Percentiles rank a stretch among this genome's conserved stretches.
phyloP scores from a whole-genome alignment of 257 asterid genomes.

The Nicotiana noctiflora region DNA sequence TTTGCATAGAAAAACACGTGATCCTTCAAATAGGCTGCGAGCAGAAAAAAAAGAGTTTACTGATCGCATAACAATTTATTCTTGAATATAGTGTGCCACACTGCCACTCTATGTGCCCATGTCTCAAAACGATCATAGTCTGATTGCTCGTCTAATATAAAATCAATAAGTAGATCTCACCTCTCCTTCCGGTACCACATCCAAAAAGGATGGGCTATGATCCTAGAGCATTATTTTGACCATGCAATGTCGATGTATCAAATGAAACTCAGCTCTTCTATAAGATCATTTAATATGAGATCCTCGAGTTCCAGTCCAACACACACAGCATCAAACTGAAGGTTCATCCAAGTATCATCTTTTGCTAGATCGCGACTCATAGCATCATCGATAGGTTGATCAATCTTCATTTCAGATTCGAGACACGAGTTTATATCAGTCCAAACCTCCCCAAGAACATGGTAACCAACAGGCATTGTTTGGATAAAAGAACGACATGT shows the following conservation, averaged over 20 bases:
- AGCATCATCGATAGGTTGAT: slow-evolving; percentile 43
- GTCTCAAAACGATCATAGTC: too few species aligned
- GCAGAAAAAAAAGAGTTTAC: too few species aligned
- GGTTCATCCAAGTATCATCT: slow-evolving; percentile 62
- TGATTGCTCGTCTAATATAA: too few species aligned
- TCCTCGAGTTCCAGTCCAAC: slow-evolving; percentile 65
- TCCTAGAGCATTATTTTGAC: too few species aligned
- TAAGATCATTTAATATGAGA: slow-evolving; percentile 55
- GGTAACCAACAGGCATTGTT: slow-evolving; percentile 52
- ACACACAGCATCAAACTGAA: slow-evolving; percentile 67
- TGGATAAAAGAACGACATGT: slow-evolving; percentile 41
- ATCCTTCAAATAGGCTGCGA: too few species aligned
- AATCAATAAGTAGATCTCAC: too few species aligned
- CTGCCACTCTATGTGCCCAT: too few species aligned
- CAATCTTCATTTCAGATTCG: slow-evolving; percentile 31
- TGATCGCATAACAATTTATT: too few species aligned
- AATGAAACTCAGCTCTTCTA: slow-evolving; percentile 38
- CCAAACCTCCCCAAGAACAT: slow-evolving; percentile 75
- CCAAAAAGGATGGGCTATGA: too few species aligned
- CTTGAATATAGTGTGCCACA: too few species aligned
- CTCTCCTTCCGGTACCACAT: too few species aligned
- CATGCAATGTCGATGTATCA: not conserved
- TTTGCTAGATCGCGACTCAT: slow-evolving; percentile 48
- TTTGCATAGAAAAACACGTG: too few species aligned
- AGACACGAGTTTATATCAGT: slow-evolving; percentile 31